Percentiles rank a stretch among this genome's conserved stretches.
phyloP scores from a whole-genome alignment of 768 basidiomycete species.

The Xerocomellus amylosporus region DNA sequence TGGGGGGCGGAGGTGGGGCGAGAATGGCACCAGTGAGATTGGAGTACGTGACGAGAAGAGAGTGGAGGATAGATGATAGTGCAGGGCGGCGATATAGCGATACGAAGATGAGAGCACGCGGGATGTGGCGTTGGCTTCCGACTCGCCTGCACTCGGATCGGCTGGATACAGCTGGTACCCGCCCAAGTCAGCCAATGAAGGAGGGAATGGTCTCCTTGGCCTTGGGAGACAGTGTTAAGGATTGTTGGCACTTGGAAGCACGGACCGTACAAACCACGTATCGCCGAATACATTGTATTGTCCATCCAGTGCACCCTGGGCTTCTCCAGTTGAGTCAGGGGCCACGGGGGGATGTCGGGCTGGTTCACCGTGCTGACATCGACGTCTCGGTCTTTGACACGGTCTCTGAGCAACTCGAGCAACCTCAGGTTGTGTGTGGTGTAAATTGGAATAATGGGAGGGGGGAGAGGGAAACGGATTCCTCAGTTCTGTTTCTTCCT shows the following conservation, averaged over 20 bases:
- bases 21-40: conserved; percentile 67
- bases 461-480: conserved; percentile 91
- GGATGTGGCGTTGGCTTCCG: background rate
- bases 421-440: conserved; percentile 71
- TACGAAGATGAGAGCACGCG: conserved; percentile 6
- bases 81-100: conserved; percentile 74
- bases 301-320: conserved; percentile 91
- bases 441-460: conserved; percentile 76
- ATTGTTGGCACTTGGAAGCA: conserved; percentile 11
- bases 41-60: conserved; percentile 79
- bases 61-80: conserved; percentile 65
- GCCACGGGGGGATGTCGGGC: conserved; percentile 74
- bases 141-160: conserved; percentile 65
- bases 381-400: conserved; percentile 36
- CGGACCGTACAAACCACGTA: conserved; percentile 73
- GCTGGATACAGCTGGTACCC: conserved; percentile 77
- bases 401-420: conserved; percentile 58
- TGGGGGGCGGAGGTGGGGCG: conserved; percentile 56
- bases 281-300: conserved; percentile 85
- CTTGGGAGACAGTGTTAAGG: conserved; percentile 37
- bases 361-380: conserved; percentile 48
- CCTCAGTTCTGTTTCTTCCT: conserved; percentile 72
- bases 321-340: conserved; percentile 72
- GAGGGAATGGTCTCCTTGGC: conserved; percentile 81
- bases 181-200: conserved; percentile 77